Conservation (phyloP, 345 rosid species). For the Gossypium stocksii region DNA sequence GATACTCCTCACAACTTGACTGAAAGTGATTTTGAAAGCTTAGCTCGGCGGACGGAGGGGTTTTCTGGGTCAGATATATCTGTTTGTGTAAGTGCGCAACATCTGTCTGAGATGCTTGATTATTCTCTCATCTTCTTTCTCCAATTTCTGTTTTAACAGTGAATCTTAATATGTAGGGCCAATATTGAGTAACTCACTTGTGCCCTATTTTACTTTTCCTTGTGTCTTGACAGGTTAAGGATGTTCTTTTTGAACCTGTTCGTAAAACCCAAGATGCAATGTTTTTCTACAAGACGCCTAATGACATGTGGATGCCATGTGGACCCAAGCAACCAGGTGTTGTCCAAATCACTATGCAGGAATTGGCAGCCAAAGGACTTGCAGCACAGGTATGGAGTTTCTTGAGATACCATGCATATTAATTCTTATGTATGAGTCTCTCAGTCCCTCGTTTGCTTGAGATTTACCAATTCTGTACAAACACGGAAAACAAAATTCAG, state of each 20-base stretch:
- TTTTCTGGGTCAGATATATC: constrained; percentile 80
- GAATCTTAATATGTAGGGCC: neutral
- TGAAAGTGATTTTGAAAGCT: constrained; percentile 66
- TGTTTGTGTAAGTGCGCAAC: constrained; percentile 63
- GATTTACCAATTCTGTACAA: neutral
- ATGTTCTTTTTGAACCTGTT: constrained; percentile 80
- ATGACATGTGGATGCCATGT: constrained; percentile 69
- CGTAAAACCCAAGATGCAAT: constrained; percentile 85
- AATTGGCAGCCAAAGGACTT: constrained; percentile 57
- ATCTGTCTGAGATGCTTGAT: neutral
- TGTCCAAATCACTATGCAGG: constrained; percentile 65
- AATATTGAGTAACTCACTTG: neutral
- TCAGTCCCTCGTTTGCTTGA: neutral
- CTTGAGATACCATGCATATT: neutral
- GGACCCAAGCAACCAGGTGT: constrained; percentile 67
- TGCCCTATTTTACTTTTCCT: neutral
- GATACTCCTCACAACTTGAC: constrained; percentile 74
- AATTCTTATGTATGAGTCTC: neutral
- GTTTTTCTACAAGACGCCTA: constrained; percentile 49
- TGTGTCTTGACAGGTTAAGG: constrained; percentile 52
- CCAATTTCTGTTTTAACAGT: neutral
- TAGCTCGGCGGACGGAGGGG: constrained; percentile 64
- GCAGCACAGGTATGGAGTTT: constrained; percentile 47
- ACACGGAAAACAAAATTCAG: too few relatives aligned
- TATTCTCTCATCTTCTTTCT: constrained; percentile 3